Evolutionary conservation across 2,329 filamentous ascomycete species (phyloP).

Genomic region (Didymella lethalis): DNA sequence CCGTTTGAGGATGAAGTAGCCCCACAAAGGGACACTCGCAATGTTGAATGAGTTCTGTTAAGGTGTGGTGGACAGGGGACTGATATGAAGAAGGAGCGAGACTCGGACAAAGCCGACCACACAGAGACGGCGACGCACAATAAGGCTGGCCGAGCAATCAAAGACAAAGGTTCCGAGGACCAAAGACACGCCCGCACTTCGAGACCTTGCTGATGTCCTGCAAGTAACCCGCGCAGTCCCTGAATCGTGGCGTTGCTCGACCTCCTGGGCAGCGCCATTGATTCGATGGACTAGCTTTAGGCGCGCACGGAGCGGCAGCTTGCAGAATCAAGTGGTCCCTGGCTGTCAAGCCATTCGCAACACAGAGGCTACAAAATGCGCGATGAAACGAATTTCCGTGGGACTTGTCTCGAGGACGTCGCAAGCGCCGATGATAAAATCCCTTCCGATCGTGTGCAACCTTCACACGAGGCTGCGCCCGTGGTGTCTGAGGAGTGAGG

Average conservation of each 20-base stretch:
- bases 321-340: conserved; percentile 33
- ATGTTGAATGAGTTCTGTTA: conserved; percentile 41
- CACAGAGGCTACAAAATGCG: conserved; percentile 29
- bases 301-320: conserved; percentile 43
- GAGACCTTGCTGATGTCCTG: conserved; percentile 25
- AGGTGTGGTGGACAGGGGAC: conserved; percentile 23
- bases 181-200: conserved; percentile 31
- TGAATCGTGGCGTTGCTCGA: conserved; percentile 42
- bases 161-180: conserved; percentile 22
- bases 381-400: conserved; percentile 40
- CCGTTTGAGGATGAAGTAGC: conserved; percentile 39
- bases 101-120: conserved; percentile 20
- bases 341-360: conserved; percentile 35
- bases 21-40: conserved; percentile 42
- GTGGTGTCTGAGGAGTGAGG: conserved; percentile 1
- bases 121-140: conserved; percentile 23
- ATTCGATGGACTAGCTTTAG: conserved; percentile 40
- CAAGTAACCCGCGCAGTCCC: conserved; percentile 44
- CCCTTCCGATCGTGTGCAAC: conserved; percentile 7
- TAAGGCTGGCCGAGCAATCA: conserved; percentile 24
- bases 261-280: conserved; percentile 32
- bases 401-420: conserved; percentile 37
- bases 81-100: conserved; percentile 15
- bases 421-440: conserved; percentile 33
- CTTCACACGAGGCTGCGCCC: conserved; percentile 10